Base-by-base conservation (phyloP, 495 filamentous ascomycete genomes). In the Penicillium longicatenatum region DNA sequence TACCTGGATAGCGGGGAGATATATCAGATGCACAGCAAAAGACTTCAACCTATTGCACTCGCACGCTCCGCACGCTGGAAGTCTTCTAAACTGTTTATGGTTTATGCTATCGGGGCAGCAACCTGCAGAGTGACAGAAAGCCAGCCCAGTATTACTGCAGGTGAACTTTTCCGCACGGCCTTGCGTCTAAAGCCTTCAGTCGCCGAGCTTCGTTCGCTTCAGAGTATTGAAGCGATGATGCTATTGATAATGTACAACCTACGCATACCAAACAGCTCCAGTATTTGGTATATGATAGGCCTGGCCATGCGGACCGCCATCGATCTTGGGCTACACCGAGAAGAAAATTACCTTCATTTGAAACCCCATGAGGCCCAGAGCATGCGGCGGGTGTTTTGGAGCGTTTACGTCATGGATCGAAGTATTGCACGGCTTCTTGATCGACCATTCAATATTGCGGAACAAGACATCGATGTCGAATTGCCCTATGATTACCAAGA, bases 281-380 rank as follows among this genome's bases (percentile, higher is more conserved):
- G 67, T 20, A 64, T 76, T 17, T 76, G 75, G 74, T 74, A 76
- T 30, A 71, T 74, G 67, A 70, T 75, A 21, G 74, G 75, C 0
- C 54, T 73, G 16, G 75, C 72, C 4, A 75, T 75, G 73, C 51
- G 74, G 19, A 78, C 70, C 0, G 75, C 71, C 43, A 70, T 76
- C 9, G 72, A 75, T 47, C 57, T 76, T 21, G 75, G 74, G 6
- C 51, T 78, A 12, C 75, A 76, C 51, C 43, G 72, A 33, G 68
- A 73, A 49, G 20, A 30, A 0, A 56, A 61, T 14, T 65, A 65
- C 48, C 47, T 57, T 57, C 52, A 46, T 55, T 62, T 63, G 61
- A 65, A 58, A 33, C 60, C 41, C 44, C 64, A 69, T 46, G 69
- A 72, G 21, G 65, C 67, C 0, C 67, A 75, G 47, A 48, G 63